These are phyloP conservation scores for Aspergillus caelatus DNA, from an alignment of 2,329 filamentous ascomycete genomes.

Conservation along the genomic window DNA sequence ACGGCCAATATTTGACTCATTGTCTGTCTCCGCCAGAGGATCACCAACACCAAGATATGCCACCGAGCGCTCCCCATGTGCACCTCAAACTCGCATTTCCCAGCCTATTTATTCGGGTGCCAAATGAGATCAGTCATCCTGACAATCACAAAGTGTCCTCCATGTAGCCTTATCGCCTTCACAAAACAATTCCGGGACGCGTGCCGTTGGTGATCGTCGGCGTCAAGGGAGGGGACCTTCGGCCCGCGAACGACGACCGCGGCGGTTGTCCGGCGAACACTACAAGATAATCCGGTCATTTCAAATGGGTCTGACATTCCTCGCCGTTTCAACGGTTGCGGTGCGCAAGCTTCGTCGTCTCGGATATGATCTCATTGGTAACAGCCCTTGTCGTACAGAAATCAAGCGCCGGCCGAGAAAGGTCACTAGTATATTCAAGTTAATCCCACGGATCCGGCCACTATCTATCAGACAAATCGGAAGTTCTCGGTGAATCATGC, in stretches of 20 bases:
- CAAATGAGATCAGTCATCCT: conserved; percentile 41
- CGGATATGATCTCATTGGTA: not conserved
- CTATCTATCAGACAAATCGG: conserved; percentile 29
- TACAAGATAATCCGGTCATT: conserved; percentile 23
- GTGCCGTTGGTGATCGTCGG: conserved; percentile 34
- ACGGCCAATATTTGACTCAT: not conserved
- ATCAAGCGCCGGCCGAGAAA: not conserved
- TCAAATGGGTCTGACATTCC: not conserved
- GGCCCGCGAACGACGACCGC: conserved; percentile 39
- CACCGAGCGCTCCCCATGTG: conserved; percentile 38
- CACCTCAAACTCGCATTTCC: conserved; percentile 46
- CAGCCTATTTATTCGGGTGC: conserved; percentile 39
- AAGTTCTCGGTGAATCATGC: conserved; percentile 42
- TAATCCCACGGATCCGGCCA: conserved; percentile 3
- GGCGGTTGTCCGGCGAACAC: conserved; percentile 34
- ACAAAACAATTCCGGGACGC: conserved; percentile 22
- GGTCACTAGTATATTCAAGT: too few species aligned
- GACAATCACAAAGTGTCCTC: conserved; percentile 38
- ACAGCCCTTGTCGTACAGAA: not conserved
- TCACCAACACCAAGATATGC: conserved; percentile 45
- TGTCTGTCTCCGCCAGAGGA: conserved; percentile 29
- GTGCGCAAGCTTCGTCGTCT: not conserved
- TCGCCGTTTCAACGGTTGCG: not conserved
- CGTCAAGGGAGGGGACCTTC: conserved; percentile 34
- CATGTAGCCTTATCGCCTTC: conserved; percentile 34